phyloP scores from a whole-genome alignment of 352 stramenopile species.

The Phytophthora hybrid region DNA sequence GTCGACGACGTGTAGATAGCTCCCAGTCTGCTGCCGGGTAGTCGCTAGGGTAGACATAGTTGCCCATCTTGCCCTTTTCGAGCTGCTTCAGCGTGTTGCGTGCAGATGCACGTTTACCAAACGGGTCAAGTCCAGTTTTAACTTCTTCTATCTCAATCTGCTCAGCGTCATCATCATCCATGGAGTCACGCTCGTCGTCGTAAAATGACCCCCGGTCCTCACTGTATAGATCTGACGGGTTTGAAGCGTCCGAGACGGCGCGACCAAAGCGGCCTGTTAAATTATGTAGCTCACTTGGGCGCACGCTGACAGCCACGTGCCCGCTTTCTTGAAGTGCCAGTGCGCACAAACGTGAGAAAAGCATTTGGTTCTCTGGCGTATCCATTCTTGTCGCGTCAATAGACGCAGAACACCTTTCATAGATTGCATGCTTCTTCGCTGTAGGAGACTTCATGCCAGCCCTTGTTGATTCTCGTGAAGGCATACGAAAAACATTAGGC shows the following conservation, averaged over 20 bases:
- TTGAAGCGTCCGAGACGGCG: slow-evolving; percentile 38
- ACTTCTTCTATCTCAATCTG: background rate
- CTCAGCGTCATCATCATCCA: background rate
- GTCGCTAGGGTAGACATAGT: slow-evolving; percentile 81
- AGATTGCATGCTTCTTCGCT: slow-evolving; percentile 48
- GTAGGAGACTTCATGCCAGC: slow-evolving; percentile 19
- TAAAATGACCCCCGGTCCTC: no score
- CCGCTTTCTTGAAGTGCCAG: slow-evolving; percentile 58
- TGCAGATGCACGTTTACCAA: background rate
- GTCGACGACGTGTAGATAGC: slow-evolving; percentile 52
- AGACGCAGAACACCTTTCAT: slow-evolving; percentile 55
- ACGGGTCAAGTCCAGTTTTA: background rate
- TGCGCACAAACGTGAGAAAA: slow-evolving; percentile 64
- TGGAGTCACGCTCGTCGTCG: background rate
- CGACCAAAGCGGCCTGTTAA: background rate
- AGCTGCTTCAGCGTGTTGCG: slow-evolving; percentile 67
- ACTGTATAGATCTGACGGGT: slow-evolving; percentile 8
- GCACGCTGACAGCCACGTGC: slow-evolving; percentile 33
- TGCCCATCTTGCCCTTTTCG: slow-evolving; percentile 64
- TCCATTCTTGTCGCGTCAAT: slow-evolving; percentile 52
- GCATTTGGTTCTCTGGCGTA: slow-evolving; percentile 72
- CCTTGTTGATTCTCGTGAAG: slow-evolving; percentile 29
- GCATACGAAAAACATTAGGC: slow-evolving; percentile 38
- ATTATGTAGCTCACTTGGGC: background rate
- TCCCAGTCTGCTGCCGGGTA: slow-evolving; percentile 67